Base-by-base conservation (phyloP, 2,329 filamentous ascomycete genomes). In the Neocatenulostroma microsporum region DNA sequence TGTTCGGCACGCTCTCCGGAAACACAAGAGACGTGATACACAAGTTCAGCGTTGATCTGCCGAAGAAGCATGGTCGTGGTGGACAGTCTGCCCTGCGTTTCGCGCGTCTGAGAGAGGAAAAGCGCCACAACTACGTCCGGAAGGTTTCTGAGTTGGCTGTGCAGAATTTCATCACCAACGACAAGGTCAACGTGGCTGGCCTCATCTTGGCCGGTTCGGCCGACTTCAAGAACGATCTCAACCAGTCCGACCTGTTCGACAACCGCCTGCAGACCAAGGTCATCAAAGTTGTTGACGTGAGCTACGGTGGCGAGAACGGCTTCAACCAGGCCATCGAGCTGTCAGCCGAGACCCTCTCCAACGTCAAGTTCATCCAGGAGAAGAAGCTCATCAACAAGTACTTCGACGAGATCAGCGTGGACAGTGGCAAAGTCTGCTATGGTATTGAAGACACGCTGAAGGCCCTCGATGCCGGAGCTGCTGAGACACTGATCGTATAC, bases 51-150 rank as follows among this genome's bases (percentile, higher is more conserved):
- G 91, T 98, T 62, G 93, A 98, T 73, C 73, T 98, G 40, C 91
- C 91, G 63, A 98, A 98, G 80, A 98, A 98, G 76, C 91, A 98
- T 78, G 91, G 91, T 48, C 88, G 91, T 83, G 91, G 91, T 88
- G 91, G 91, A 76, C 93, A 98, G 74, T 98, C 91, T 51, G 91
- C 91, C 42, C 77, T 98, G 58, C 93, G 91, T 89, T 98, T 98
- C 67, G 86, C 91, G 47, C 91, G 91, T 88, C 82, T 98, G 41
- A 82, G 91, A 74, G 91, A 98, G 66, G 91, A 98, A 68, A 98
- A 98, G 72, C 88, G 91, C 53, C 91, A 98, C 79, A 98, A 98
- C 72, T 98, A 98, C 64, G 91, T 98, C 54, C 87, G 91, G 60
- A 98, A 98, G 70, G 93, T 98, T 45, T 86, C 91, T 56, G 91